Conservation (phyloP, 768 basidiomycete genomes). For the Melanogaster broomeanus region DNA sequence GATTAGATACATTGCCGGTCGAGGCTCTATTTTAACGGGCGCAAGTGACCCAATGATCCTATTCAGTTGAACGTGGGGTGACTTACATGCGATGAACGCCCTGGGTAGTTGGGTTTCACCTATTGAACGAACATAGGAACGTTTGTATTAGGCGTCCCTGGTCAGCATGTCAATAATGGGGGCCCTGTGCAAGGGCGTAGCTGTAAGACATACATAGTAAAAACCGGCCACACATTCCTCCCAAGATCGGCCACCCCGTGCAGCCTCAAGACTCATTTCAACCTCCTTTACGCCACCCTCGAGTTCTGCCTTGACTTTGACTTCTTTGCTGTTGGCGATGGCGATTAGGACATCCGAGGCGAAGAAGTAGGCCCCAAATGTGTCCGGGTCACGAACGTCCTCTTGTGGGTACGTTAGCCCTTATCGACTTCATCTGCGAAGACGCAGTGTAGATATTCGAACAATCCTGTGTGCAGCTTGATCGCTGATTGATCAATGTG, state of each 20-base stretch:
- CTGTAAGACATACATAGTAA: slow-evolving; percentile 62
- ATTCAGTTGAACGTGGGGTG: neutral
- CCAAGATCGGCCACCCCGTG: slow-evolving; percentile 58
- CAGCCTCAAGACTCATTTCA: slow-evolving; percentile 40
- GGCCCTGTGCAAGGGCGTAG: neutral
- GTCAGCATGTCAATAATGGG: slow-evolving; percentile 3
- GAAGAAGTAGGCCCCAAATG: slow-evolving; percentile 78
- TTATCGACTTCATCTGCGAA: slow-evolving; percentile 77
- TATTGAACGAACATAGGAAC: slow-evolving; percentile 21
- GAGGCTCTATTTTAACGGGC: neutral
- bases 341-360: slow-evolving; percentile 76
- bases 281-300: slow-evolving; percentile 21
- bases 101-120: slow-evolving; percentile 90
- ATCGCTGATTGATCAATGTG: slow-evolving; percentile 37
- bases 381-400: slow-evolving; percentile 47
- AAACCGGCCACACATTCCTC: slow-evolving; percentile 71
- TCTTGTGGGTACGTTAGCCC: slow-evolving; percentile 90
- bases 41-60: neutral
- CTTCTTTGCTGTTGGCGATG: slow-evolving; percentile 33
- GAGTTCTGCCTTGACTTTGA: slow-evolving; percentile 9
- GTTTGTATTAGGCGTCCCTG: neutral
- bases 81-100: slow-evolving; percentile 86
- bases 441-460: slow-evolving; percentile 57
- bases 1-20: slow-evolving; percentile 9
- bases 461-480: slow-evolving; percentile 44